Conservation (phyloP, 2,329 filamentous ascomycete species). For the Microascus cirrosus region DNA sequence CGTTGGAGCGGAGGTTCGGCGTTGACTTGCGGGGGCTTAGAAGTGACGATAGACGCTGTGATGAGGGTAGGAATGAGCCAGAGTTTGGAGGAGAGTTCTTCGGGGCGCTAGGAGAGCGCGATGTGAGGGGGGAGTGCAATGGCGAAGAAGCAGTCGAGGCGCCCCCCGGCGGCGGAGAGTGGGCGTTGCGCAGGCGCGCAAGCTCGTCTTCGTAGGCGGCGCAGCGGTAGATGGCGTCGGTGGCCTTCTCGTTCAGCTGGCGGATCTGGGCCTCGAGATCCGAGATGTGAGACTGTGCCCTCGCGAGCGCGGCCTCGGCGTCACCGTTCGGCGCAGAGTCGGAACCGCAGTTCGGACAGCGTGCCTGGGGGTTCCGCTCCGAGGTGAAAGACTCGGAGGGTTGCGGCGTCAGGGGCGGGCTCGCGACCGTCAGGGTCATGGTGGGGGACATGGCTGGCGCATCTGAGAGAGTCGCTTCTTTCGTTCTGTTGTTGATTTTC, state of each 20-base stretch:
- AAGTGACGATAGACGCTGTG: slow-evolving; percentile 31
- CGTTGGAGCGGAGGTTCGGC: slow-evolving; percentile 19
- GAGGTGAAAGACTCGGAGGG: not conserved
- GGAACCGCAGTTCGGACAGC: slow-evolving; percentile 42
- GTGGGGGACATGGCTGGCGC: slow-evolving; percentile 1
- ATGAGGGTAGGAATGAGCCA: slow-evolving; percentile 7
- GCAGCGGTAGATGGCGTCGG: slow-evolving; percentile 51
- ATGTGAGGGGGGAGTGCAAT: slow-evolving; percentile 8
- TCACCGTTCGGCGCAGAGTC: slow-evolving; percentile 7
- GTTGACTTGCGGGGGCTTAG: slow-evolving; percentile 34
- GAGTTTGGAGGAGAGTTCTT: slow-evolving; percentile 14
- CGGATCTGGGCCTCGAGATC: slow-evolving; percentile 63
- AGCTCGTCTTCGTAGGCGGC: slow-evolving; percentile 77
- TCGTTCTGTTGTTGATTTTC: too few species aligned
- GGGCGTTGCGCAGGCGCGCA: slow-evolving; percentile 38
- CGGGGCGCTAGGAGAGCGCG: slow-evolving; percentile 12
- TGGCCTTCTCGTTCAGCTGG: slow-evolving; percentile 59
- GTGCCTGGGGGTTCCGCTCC: slow-evolving; percentile 16
- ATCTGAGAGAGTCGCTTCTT: not conserved
- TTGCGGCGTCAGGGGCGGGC: not conserved
- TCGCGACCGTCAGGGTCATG: slow-evolving; percentile 10
- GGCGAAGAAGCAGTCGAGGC: slow-evolving; percentile 9
- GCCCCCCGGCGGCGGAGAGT: slow-evolving; percentile 2
- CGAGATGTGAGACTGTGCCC: slow-evolving; percentile 48
- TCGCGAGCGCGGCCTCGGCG: slow-evolving; percentile 27